Conservation (phyloP, 1,284 basidiomycete species). For the Trametes polyzona region DNA sequence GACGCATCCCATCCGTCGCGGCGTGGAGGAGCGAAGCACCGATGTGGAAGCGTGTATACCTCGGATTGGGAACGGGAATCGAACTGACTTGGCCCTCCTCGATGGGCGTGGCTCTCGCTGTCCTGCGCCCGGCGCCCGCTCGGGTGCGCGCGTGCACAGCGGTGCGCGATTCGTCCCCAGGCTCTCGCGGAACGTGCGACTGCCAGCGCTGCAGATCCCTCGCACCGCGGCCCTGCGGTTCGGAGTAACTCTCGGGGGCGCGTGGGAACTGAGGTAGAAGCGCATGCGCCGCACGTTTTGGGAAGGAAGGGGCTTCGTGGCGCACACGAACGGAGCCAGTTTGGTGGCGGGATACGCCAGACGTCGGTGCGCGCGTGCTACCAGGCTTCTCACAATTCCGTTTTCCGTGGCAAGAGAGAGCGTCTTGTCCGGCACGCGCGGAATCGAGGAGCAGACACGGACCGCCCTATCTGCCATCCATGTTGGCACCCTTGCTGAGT, state of each 20-base stretch:
- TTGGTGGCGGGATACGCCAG: neutral
- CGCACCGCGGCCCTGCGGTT: neutral
- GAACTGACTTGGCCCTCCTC: neutral
- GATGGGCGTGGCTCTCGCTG: neutral
- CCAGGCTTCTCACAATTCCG: slow-evolving; percentile 11
- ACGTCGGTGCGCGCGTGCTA: slow-evolving; percentile 1
- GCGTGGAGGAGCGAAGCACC: neutral
- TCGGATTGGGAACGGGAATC: slow-evolving; percentile 1
- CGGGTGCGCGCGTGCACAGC: neutral
- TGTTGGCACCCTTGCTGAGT: neutral
- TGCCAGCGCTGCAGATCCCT: neutral
- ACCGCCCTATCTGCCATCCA: neutral
- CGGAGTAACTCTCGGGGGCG: neutral
- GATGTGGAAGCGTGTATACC: slow-evolving; percentile 3
- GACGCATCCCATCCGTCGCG: neutral
- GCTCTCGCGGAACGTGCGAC: slow-evolving; percentile 4
- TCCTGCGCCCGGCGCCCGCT: neutral
- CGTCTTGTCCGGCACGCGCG: neutral
- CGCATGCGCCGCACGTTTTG: neutral
- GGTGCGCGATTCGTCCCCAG: neutral
- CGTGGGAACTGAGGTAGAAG: slow-evolving; percentile 3
- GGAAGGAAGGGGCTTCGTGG: slow-evolving; percentile 10
- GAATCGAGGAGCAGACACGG: neutral
- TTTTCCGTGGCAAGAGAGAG: neutral
- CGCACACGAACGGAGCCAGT: slow-evolving; percentile 2